phyloP scores from a whole-genome alignment of 2,329 filamentous ascomycete genomes.

The Ceratocystis huliohia region DNA sequence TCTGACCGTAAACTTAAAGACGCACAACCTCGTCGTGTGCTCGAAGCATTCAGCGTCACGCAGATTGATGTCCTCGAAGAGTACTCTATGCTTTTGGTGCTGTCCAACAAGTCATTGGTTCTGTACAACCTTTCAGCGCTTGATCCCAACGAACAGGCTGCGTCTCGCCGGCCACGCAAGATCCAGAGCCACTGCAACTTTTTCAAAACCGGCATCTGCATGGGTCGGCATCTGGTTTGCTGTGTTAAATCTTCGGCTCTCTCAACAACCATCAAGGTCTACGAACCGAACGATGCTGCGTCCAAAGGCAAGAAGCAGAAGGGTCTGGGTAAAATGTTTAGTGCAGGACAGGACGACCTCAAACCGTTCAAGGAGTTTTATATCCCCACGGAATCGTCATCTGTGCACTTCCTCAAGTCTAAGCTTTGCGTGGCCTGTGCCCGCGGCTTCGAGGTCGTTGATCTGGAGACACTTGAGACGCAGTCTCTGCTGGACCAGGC shows the following conservation, averaged over 20 bases:
- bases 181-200: constrained; percentile 97
- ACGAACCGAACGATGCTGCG: constrained; percentile 90
- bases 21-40: constrained; percentile 62
- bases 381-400: constrained; percentile 95
- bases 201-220: constrained; percentile 92
- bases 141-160: constrained; percentile 66
- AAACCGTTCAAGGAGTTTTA: constrained; percentile 99
- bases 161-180: constrained; percentile 81
- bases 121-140: constrained; percentile 81
- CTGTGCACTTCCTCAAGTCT: constrained; percentile 91
- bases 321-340: constrained; percentile 91
- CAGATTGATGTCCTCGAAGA: constrained; percentile 95
- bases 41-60: constrained; percentile 78
- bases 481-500: constrained; percentile 94
- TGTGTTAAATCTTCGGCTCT: constrained; percentile 89
- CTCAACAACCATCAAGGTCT: constrained; percentile 97
- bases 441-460: constrained; percentile 92
- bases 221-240: constrained; percentile 87
- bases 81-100: constrained; percentile 78
- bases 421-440: constrained; percentile 95
- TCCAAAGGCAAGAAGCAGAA: constrained; percentile 91
- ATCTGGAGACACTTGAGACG: constrained; percentile 91
- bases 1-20: constrained; percentile 86
- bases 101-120: constrained; percentile 84
- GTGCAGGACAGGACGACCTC: constrained; percentile 79